Conservation (phyloP, 1,284 basidiomycete genomes). For the Prillingera fragicola region DNA sequence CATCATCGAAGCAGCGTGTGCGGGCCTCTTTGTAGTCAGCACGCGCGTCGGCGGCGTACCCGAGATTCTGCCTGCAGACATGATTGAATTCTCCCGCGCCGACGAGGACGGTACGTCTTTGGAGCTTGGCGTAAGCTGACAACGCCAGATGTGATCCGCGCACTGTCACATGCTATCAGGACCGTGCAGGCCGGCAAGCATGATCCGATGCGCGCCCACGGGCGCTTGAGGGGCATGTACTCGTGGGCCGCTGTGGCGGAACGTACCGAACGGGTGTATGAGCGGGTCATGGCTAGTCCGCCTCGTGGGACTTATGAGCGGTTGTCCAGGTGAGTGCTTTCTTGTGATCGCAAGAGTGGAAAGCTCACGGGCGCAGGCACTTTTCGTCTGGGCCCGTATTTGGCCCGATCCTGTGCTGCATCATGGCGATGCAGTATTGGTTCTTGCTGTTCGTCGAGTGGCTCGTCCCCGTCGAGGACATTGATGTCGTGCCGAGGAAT, state of each 20-base stretch:
- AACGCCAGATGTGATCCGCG: conserved; percentile 70
- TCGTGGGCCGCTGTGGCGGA: conserved; percentile 75
- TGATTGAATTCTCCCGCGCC: conserved; percentile 89
- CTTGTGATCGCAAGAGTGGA: background rate
- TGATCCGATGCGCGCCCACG: conserved; percentile 72
- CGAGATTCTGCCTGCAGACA: conserved; percentile 84
- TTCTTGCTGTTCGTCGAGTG: conserved; percentile 44
- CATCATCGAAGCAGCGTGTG: conserved; percentile 91
- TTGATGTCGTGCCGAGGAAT: conserved; percentile 36
- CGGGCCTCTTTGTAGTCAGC: conserved; percentile 88
- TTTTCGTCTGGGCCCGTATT: conserved; percentile 46
- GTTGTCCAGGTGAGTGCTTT: conserved; percentile 61
- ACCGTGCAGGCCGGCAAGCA: conserved; percentile 66
- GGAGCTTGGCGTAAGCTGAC: conserved; percentile 1
- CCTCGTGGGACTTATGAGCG: conserved; percentile 65
- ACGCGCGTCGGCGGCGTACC: conserved; percentile 94
- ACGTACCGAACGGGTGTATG: conserved; percentile 79
- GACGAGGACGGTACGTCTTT: conserved; percentile 63
- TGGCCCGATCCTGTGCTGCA: conserved; percentile 50
- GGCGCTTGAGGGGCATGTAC: conserved; percentile 74
- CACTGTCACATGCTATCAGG: conserved; percentile 71
- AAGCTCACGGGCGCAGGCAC: conserved; percentile 10
- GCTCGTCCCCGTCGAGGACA: conserved; percentile 34
- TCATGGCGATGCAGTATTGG: conserved; percentile 49
- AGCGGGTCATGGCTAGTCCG: conserved; percentile 57